These are phyloP conservation scores for Xylaria intraflava DNA, from an alignment of 495 filamentous ascomycete genomes.

Conservation along the genomic window DNA sequence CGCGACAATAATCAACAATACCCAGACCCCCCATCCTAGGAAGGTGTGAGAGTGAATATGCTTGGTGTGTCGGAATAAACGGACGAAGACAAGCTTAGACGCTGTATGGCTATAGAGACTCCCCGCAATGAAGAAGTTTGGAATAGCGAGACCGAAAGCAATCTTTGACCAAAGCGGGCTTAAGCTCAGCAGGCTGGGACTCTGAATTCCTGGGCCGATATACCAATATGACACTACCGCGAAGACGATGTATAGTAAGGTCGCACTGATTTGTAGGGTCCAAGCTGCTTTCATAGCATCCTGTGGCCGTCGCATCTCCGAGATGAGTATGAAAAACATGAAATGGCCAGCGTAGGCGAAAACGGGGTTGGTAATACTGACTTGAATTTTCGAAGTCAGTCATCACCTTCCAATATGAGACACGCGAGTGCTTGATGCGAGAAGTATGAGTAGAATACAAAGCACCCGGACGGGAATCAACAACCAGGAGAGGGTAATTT, in stretches of 20 bases:
- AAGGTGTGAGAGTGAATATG: slow-evolving; percentile 33
- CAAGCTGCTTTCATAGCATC: slow-evolving; percentile 48
- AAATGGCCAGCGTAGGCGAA: slow-evolving; percentile 62
- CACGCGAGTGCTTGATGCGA: background rate
- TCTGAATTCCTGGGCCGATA: slow-evolving; percentile 49
- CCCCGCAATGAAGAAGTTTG: slow-evolving; percentile 61
- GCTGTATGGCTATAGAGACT: slow-evolving; percentile 57
- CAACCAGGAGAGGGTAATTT: too few relatives aligned
- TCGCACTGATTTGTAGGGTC: slow-evolving; percentile 52
- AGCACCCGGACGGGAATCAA: background rate
- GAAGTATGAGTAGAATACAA: background rate
- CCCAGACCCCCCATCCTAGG: slow-evolving; percentile 45
- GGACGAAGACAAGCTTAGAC: slow-evolving; percentile 57
- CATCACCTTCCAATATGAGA: background rate
- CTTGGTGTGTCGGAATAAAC: slow-evolving; percentile 42
- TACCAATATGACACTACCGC: slow-evolving; percentile 62
- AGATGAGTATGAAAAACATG: slow-evolving; percentile 62
- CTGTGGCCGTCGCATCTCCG: slow-evolving; percentile 55
- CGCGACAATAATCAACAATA: slow-evolving; percentile 44
- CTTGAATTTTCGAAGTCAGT: background rate
- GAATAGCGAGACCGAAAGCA: slow-evolving; percentile 65
- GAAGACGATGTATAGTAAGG: slow-evolving; percentile 51
- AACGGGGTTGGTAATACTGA: slow-evolving; percentile 57
- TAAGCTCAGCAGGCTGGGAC: slow-evolving; percentile 55
- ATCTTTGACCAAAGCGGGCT: slow-evolving; percentile 53